A percentile compares a stretch with the other conserved stretches of the same genome.
Evolutionary conservation across 1,139 yeast genomes (phyloP).

Genomic region (Geotrichum carabidarum): DNA sequence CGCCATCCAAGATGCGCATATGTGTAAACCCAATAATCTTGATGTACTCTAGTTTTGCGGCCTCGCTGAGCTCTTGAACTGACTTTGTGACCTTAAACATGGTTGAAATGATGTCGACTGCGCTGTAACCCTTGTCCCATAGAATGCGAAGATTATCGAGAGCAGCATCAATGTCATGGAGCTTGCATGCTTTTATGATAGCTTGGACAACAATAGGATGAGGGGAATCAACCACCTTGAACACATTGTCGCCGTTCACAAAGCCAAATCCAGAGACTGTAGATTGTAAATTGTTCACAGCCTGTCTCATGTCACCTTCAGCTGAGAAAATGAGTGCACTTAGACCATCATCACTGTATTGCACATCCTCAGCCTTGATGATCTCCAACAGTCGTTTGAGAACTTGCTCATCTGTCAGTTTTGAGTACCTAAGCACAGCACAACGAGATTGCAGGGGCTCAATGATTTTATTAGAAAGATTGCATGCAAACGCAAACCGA

Average conservation of each 20-base stretch:
- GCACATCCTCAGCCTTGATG: slow-evolving; percentile 61
- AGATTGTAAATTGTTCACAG: slow-evolving; percentile 86
- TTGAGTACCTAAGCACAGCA: slow-evolving; percentile 82
- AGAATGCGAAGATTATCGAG: slow-evolving; percentile 59
- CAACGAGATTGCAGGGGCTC: slow-evolving; percentile 97
- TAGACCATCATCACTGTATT: slow-evolving; percentile 83
- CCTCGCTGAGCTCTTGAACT: slow-evolving; percentile 61
- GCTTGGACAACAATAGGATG: slow-evolving; percentile 82
- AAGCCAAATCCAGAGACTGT: slow-evolving; percentile 91
- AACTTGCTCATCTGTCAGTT: slow-evolving; percentile 79
- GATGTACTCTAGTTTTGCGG: slow-evolving; percentile 64
- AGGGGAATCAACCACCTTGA: slow-evolving; percentile 93
- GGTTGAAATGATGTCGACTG: slow-evolving; percentile 88
- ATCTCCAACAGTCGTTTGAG: slow-evolving; percentile 70
- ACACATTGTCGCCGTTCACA: slow-evolving; percentile 86
- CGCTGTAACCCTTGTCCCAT: slow-evolving; percentile 90
- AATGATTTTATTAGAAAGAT: slow-evolving; percentile 86
- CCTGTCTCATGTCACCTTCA: slow-evolving; percentile 99
- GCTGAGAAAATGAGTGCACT: slow-evolving; percentile 94
- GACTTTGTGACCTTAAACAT: slow-evolving; percentile 83
- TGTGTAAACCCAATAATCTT: slow-evolving; percentile 86
- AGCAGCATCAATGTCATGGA: slow-evolving; percentile 59
- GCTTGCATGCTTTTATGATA: slow-evolving; percentile 56
- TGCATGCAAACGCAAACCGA: slow-evolving; percentile 96
- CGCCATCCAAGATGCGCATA: slow-evolving; percentile 91